Conservation (phyloP, 148 eudicot species). For the Silene uniflora region DNA sequence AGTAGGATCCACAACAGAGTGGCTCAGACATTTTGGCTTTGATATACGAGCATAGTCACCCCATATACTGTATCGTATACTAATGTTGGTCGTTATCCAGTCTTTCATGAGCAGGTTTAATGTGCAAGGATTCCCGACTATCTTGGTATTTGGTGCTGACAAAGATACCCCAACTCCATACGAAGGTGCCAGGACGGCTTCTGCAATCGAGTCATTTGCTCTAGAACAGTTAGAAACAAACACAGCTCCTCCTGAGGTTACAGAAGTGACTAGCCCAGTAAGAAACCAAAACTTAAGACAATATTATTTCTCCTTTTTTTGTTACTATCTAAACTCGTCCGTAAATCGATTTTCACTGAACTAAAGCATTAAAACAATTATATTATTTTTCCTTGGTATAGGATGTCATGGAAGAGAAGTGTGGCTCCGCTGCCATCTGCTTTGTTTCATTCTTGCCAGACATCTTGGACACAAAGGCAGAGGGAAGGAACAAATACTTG, state of each 20-base stretch:
- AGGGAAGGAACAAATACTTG: constrained; percentile 87
- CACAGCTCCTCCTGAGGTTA: constrained; percentile 78
- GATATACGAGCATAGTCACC: background rate
- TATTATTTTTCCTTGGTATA: constrained; percentile 22
- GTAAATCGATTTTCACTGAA: background rate
- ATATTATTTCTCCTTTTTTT: background rate
- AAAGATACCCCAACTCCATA: constrained; percentile 73
- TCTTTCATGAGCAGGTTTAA: constrained; percentile 88
- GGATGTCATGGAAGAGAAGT: constrained; percentile 92
- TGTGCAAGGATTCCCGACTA: constrained; percentile 88
- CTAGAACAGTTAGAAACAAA: constrained; percentile 83
- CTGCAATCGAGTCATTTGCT: constrained; percentile 87
- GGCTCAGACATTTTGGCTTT: too few relatives aligned
- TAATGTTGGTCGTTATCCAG: constrained; percentile 36
- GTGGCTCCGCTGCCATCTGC: constrained; percentile 94
- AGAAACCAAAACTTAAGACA: constrained; percentile 13
- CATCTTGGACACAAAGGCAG: constrained; percentile 90
- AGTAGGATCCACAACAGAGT: too few relatives aligned
- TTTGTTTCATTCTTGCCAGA: constrained; percentile 92
- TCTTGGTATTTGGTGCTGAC: constrained; percentile 92
- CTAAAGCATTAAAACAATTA: background rate
- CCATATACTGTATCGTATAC: background rate
- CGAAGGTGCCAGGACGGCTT: constrained; percentile 87
- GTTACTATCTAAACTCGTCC: background rate
- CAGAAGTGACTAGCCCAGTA: constrained; percentile 75